A percentile compares a stretch with the other conserved stretches of the same genome.
These are phyloP conservation scores for Cryphonectria japonica DNA, from an alignment of 2,329 filamentous ascomycete genomes.

Conservation along the genomic window DNA sequence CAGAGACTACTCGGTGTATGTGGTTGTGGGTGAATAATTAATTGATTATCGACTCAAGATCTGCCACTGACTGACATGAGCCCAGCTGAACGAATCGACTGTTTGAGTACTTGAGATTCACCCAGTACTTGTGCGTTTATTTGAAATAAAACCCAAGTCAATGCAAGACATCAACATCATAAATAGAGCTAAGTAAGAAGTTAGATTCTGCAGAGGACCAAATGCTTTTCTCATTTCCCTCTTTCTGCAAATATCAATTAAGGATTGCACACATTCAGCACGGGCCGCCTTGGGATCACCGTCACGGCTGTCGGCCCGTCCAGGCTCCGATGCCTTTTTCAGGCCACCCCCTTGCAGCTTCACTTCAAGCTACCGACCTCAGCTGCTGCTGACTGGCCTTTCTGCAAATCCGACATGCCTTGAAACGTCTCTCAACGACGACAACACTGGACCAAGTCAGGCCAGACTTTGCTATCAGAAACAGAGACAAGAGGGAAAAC, in stretches of 20 bases:
- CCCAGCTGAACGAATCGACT: too few relatives aligned
- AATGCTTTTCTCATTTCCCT: background rate
- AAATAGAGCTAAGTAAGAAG: too few relatives aligned
- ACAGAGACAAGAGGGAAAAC: background rate
- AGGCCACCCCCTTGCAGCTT: background rate
- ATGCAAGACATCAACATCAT: too few relatives aligned
- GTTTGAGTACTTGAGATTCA: too few relatives aligned
- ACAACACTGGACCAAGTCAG: background rate
- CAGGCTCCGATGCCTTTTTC: background rate
- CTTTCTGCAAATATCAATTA: background rate
- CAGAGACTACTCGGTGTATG: too few relatives aligned
- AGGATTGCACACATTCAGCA: background rate
- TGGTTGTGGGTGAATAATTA: too few relatives aligned
- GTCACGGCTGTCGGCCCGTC: conserved; percentile 1
- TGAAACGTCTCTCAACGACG: background rate
- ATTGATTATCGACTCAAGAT: too few relatives aligned
- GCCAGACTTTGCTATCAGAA: background rate
- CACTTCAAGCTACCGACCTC: background rate
- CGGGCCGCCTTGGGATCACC: background rate
- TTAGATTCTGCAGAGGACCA: too few relatives aligned
- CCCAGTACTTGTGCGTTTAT: too few relatives aligned
- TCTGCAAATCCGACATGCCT: background rate
- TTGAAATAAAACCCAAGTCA: too few relatives aligned
- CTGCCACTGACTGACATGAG: too few relatives aligned
- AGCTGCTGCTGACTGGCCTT: conserved; percentile 9